phyloP scores from a whole-genome alignment of 352 stramenopile species.

The Phytophthora capsici region DNA sequence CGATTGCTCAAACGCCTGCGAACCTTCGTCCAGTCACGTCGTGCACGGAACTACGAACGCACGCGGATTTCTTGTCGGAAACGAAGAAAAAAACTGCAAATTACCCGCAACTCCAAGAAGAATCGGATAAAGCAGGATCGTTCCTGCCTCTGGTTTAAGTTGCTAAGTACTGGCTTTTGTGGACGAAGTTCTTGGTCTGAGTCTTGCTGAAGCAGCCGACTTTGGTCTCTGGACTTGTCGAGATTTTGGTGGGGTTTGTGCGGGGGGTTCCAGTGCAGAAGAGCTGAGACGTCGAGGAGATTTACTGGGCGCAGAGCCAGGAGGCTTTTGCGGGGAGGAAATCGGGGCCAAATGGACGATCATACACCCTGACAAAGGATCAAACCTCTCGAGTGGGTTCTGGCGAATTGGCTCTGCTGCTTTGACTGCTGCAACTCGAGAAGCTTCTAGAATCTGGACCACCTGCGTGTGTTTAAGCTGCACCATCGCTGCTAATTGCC shows the following conservation, averaged over 20 bases:
- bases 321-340: slow-evolving; percentile 29
- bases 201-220: slow-evolving; percentile 12
- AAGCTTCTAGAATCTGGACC: slow-evolving; percentile 39
- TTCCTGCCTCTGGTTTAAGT: slow-evolving; percentile 32
- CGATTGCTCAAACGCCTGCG: slow-evolving; percentile 6
- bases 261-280: slow-evolving; percentile 6
- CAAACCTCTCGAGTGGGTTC: slow-evolving; percentile 42
- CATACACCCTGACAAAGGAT: slow-evolving; percentile 49
- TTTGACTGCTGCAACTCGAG: slow-evolving; percentile 2
- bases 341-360: slow-evolving; percentile 29
- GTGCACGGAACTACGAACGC: slow-evolving; percentile 40
- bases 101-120: slow-evolving; percentile 17
- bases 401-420: slow-evolving; percentile 8
- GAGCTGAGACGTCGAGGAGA: slow-evolving; percentile 22
- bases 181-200: slow-evolving; percentile 1
- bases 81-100: slow-evolving; percentile 22
- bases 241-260: background rate
- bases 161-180: background rate
- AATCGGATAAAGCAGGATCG: slow-evolving; percentile 11
- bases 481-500: slow-evolving; percentile 56
- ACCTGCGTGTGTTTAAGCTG: slow-evolving; percentile 52
- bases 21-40: slow-evolving; percentile 37
- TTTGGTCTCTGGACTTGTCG: slow-evolving; percentile 21
- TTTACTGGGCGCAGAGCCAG: slow-evolving; percentile 9
- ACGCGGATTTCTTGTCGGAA: slow-evolving; percentile 42